Conservation (phyloP, 768 basidiomycete species). For the Pulveroboletus sp. region DNA sequence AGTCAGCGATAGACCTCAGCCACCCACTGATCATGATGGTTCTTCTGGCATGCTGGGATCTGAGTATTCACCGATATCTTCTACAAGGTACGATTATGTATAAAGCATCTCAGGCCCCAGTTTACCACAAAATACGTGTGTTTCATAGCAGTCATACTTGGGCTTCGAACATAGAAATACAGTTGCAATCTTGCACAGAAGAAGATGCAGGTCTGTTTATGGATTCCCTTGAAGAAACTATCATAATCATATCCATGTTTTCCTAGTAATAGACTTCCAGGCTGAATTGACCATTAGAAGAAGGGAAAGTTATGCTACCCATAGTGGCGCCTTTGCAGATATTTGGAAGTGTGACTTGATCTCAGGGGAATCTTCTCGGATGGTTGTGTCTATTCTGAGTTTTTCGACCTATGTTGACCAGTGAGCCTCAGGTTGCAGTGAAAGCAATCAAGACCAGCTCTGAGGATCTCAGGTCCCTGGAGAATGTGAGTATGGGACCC, state of each 20-base stretch:
- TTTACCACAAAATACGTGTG: conserved; percentile 1
- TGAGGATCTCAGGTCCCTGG: neutral
- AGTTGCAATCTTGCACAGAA: conserved; percentile 1
- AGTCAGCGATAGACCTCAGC: neutral
- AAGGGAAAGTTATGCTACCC: conserved; percentile 1
- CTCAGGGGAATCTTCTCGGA: neutral
- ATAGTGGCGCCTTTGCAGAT: conserved; percentile 18
- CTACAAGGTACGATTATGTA: conserved; percentile 6
- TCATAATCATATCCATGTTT: no score
- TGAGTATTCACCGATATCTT: neutral
- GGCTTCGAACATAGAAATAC: conserved; percentile 4
- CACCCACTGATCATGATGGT: neutral
- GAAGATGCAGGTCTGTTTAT: conserved; percentile 9
- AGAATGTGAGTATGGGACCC: conserved; percentile 11
- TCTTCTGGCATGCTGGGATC: neutral
- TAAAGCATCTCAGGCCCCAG: neutral
- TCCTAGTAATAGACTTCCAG: neutral
- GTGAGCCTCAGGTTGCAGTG: conserved; percentile 17
- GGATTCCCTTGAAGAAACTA: conserved; percentile 2
- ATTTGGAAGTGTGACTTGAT: conserved; percentile 22
- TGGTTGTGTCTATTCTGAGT: conserved; percentile 2
- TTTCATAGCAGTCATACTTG: conserved; percentile 9
- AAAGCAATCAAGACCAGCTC: conserved; percentile 11
- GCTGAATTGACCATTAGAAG: neutral
- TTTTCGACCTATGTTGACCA: neutral